A percentile compares a stretch with the other conserved stretches of the same genome.
Conservation (phyloP, 768 basidiomycete genomes). For the Coprinopsis sp. region DNA sequence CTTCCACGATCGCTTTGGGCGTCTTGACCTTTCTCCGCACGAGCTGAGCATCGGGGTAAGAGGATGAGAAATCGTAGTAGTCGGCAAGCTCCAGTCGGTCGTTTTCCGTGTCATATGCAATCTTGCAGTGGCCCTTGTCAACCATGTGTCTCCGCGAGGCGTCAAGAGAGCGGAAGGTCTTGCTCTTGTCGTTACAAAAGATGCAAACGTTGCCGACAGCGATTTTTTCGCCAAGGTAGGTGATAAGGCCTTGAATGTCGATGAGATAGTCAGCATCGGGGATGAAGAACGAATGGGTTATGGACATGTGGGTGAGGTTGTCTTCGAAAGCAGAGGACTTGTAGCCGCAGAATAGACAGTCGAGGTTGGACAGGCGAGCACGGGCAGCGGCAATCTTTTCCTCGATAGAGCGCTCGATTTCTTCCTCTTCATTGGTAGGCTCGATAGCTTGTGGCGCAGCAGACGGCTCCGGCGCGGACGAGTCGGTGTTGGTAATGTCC, state of each 20-base stretch:
- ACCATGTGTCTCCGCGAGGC: conserved; percentile 94
- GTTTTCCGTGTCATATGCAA: conserved; percentile 77
- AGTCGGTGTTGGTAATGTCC: conserved; percentile 11
- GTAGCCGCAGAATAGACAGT: conserved; percentile 85
- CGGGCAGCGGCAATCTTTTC: conserved; percentile 71
- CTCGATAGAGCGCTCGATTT: conserved; percentile 57
- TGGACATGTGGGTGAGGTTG: conserved; percentile 85
- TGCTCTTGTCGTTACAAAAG: conserved; percentile 77
- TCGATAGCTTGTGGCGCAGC: not conserved
- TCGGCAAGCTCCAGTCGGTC: conserved; percentile 88
- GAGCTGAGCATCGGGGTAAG: conserved; percentile 56
- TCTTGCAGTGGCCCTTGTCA: conserved; percentile 95
- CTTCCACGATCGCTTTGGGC: conserved; percentile 30
- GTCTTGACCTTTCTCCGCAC: conserved; percentile 19
- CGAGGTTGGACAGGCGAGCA: conserved; percentile 50
- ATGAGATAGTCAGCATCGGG: conserved; percentile 90
- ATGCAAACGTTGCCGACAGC: conserved; percentile 92
- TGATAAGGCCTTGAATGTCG: conserved; percentile 76
- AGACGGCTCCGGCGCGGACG: not conserved
- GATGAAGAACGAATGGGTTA: conserved; percentile 88
- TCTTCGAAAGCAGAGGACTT: conserved; percentile 48
- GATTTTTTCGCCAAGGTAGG: conserved; percentile 89
- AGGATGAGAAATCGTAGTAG: conserved; percentile 85
- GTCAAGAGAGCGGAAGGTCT: conserved; percentile 78
- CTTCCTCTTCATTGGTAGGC: conserved; percentile 38